A percentile compares a stretch with the other conserved stretches of the same genome.
phyloP scores from a whole-genome alignment of 768 basidiomycete species.

The Trametes elegans region DNA sequence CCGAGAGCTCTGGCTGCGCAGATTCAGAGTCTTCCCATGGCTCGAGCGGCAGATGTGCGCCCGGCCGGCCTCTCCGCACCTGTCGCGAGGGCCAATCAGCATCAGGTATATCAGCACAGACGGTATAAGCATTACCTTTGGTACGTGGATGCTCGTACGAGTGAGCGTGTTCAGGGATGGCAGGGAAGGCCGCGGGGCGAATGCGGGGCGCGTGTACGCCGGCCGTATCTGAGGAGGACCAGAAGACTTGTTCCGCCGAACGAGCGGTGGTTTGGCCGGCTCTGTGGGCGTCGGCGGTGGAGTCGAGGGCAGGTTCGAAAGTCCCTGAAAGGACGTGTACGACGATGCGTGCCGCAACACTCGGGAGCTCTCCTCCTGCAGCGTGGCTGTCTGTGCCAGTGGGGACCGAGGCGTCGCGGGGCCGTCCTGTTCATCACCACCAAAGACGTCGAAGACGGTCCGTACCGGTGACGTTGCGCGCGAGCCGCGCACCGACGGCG shows the following conservation, averaged over 20 bases:
- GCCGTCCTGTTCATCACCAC: background rate
- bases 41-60: constrained; percentile 42
- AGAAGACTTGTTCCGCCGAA: constrained; percentile 33
- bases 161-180: constrained; percentile 41
- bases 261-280: constrained; percentile 8
- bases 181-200: constrained; percentile 39
- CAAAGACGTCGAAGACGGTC: constrained; percentile 15
- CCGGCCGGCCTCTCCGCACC: constrained; percentile 41
- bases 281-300: constrained; percentile 22
- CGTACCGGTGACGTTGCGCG: constrained; percentile 19
- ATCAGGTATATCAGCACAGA: background rate
- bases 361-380: background rate
- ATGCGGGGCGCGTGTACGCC: constrained; percentile 42
- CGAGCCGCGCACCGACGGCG: constrained; percentile 19
- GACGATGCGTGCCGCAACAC: constrained; percentile 10
- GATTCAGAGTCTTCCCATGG: constrained; percentile 40
- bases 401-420: constrained; percentile 23
- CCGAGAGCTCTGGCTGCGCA: background rate
- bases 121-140: constrained; percentile 33
- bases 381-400: constrained; percentile 11
- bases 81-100: constrained; percentile 17
- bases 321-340: constrained; percentile 9
- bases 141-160: constrained; percentile 33
- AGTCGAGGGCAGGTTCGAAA: constrained; percentile 8
- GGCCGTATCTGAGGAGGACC: constrained; percentile 36